Percentiles rank a stretch among this genome's conserved stretches.
Conservation (phyloP, 192 early-diverging fungal species). For the Dissophora globulifera region DNA sequence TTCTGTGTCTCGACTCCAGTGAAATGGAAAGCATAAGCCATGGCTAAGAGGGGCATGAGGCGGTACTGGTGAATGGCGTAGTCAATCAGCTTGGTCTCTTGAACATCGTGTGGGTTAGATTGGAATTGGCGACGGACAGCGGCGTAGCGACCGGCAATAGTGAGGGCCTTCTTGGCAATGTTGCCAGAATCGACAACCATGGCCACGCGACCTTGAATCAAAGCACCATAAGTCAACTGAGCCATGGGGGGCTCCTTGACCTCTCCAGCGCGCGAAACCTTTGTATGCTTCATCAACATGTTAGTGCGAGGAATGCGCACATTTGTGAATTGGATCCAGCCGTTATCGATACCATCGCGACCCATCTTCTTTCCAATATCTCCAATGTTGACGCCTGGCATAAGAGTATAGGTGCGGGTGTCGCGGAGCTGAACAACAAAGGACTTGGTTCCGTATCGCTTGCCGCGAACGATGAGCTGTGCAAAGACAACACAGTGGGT, state of each 20-base stretch:
- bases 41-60: constrained; percentile 90
- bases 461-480: constrained; percentile 83
- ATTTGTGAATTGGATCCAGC: constrained; percentile 93
- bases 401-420: constrained; percentile 76
- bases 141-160: constrained; percentile 91
- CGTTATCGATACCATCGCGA: constrained; percentile 92
- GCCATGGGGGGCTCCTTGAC: constrained; percentile 84
- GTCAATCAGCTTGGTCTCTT: constrained; percentile 91
- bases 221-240: constrained; percentile 89
- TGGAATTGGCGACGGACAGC: constrained; percentile 92
- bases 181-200: constrained; percentile 89
- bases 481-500: constrained; percentile 86
- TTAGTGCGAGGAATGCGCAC: constrained; percentile 90
- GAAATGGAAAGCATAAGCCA: constrained; percentile 91
- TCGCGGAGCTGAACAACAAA: constrained; percentile 92
- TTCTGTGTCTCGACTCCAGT: constrained; percentile 84
- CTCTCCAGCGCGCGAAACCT: constrained; percentile 80
- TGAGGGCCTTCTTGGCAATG: constrained; percentile 88
- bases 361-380: constrained; percentile 96
- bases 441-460: constrained; percentile 85
- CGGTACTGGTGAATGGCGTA: constrained; percentile 95
- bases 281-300: constrained; percentile 96
- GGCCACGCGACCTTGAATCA: constrained; percentile 85
- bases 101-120: constrained; percentile 61
- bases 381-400: constrained; percentile 90